These are phyloP conservation scores for Alternaria sp. DNA, from an alignment of 2,329 filamentous ascomycete species.

Conservation along the genomic window DNA sequence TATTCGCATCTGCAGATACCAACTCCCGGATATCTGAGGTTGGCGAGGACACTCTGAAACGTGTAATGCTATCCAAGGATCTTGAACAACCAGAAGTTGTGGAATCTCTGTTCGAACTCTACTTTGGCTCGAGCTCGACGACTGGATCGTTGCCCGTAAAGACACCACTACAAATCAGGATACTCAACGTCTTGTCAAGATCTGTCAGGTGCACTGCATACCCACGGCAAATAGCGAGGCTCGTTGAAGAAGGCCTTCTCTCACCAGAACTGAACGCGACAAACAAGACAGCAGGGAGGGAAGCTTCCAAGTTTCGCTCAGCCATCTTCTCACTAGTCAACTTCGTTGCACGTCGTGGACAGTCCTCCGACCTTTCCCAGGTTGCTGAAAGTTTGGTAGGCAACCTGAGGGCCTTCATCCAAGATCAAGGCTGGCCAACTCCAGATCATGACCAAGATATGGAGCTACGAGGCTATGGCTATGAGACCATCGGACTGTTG, in stretches of 20 bases:
- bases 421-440: conserved; percentile 82
- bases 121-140: conserved; percentile 60
- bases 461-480: conserved; percentile 77
- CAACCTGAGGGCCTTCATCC: conserved; percentile 75
- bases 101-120: conserved; percentile 72
- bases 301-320: conserved; percentile 78
- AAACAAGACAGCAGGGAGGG: conserved; percentile 64
- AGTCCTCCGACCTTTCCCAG: conserved; percentile 63
- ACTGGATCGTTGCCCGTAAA: conserved; percentile 58
- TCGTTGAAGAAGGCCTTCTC: conserved; percentile 71
- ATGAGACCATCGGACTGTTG: conserved; percentile 88
- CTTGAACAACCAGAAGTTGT: conserved; percentile 73
- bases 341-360: conserved; percentile 81
- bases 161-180: conserved; percentile 76
- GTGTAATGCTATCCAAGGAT: conserved; percentile 70
- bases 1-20: conserved; percentile 82
- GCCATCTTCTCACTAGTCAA: conserved; percentile 87
- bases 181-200: conserved; percentile 77
- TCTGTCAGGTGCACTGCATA: conserved; percentile 76
- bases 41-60: conserved; percentile 89
- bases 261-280: conserved; percentile 46
- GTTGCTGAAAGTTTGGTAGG: conserved; percentile 74
- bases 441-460: conserved; percentile 63
- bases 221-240: conserved; percentile 69
- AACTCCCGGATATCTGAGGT: conserved; percentile 82